Conservation (phyloP, 2,329 filamentous ascomycete genomes). For the Blumeriella jaapii region DNA sequence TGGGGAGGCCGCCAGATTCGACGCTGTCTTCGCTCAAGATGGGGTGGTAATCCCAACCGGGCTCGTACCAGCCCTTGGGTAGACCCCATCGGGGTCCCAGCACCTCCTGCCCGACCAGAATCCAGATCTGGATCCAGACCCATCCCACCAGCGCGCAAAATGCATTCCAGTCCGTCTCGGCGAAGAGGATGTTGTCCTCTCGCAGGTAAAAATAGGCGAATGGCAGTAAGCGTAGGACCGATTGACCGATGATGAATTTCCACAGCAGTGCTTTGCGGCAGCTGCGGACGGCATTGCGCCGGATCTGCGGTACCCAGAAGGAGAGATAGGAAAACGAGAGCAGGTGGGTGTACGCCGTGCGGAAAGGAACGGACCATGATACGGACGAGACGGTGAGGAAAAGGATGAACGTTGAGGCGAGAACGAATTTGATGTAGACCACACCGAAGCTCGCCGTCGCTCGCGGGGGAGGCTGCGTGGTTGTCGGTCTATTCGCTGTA, state of each 20-base stretch:
- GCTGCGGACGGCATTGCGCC: slow-evolving; percentile 81
- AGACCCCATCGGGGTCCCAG: slow-evolving; percentile 83
- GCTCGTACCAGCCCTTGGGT: slow-evolving; percentile 53
- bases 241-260: slow-evolving; percentile 83
- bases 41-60: slow-evolving; percentile 91
- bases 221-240: slow-evolving; percentile 63
- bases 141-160: slow-evolving; percentile 59
- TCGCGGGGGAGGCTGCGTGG: slow-evolving; percentile 15
- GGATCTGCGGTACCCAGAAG: slow-evolving; percentile 86
- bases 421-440: slow-evolving; percentile 45
- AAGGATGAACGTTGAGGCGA: slow-evolving; percentile 42
- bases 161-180: slow-evolving; percentile 52
- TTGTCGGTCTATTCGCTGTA: slow-evolving; percentile 23
- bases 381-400: slow-evolving; percentile 48
- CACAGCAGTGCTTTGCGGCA: slow-evolving; percentile 84
- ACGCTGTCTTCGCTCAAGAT: slow-evolving; percentile 71
- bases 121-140: slow-evolving; percentile 77
- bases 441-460: slow-evolving; percentile 36
- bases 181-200: slow-evolving; percentile 70
- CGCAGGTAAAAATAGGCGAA: slow-evolving; percentile 78
- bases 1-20: slow-evolving; percentile 69
- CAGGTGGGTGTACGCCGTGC: slow-evolving; percentile 47
- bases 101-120: slow-evolving; percentile 71
- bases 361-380: slow-evolving; percentile 46
- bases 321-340: slow-evolving; percentile 71